Evolutionary conservation across 371 early-diverging fungal species (phyloP).

Genomic region (Syncephalastrum sp.): DNA sequence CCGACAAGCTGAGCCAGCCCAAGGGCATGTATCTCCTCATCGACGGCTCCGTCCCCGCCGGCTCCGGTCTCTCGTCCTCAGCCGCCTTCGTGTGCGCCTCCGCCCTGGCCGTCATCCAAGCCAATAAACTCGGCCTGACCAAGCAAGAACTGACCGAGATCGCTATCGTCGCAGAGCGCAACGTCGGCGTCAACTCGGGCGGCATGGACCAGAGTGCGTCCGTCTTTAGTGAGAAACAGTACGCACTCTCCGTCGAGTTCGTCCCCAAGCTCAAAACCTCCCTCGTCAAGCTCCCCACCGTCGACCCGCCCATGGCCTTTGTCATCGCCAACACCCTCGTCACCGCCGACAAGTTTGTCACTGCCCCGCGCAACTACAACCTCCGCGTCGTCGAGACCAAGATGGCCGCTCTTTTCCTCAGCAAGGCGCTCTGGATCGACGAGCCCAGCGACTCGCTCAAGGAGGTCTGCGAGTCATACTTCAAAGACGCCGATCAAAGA

Average conservation of each 20-base stretch:
- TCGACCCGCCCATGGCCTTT: slow-evolving; percentile 63
- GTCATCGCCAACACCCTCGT: slow-evolving; percentile 92
- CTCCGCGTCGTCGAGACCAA: slow-evolving; percentile 94
- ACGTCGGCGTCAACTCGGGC: slow-evolving; percentile 83
- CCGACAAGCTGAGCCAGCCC: slow-evolving; percentile 47
- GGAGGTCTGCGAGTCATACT: slow-evolving; percentile 64
- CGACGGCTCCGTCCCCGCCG: slow-evolving; percentile 82
- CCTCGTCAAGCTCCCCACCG: slow-evolving; percentile 61
- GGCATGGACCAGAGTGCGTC: slow-evolving; percentile 94
- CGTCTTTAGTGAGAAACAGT: slow-evolving; percentile 70
- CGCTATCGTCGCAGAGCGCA: slow-evolving; percentile 80
- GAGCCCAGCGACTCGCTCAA: slow-evolving; percentile 50
- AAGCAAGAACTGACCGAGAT: slow-evolving; percentile 72
- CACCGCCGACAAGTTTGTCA: slow-evolving; percentile 84
- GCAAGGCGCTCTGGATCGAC: slow-evolving; percentile 50
- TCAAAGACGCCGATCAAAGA: not conserved
- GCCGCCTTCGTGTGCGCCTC: slow-evolving; percentile 85
- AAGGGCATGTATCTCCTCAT: slow-evolving; percentile 69
- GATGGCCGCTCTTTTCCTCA: slow-evolving; percentile 73
- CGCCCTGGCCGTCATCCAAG: slow-evolving; percentile 68
- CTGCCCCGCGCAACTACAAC: slow-evolving; percentile 90
- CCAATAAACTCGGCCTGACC: slow-evolving; percentile 46
- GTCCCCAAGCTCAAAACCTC: slow-evolving; percentile 70
- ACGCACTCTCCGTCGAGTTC: slow-evolving; percentile 86
- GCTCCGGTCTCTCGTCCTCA: slow-evolving; percentile 84